phyloP scores from a whole-genome alignment of 208 protist genomes.

The Leishmania aethiopica region DNA sequence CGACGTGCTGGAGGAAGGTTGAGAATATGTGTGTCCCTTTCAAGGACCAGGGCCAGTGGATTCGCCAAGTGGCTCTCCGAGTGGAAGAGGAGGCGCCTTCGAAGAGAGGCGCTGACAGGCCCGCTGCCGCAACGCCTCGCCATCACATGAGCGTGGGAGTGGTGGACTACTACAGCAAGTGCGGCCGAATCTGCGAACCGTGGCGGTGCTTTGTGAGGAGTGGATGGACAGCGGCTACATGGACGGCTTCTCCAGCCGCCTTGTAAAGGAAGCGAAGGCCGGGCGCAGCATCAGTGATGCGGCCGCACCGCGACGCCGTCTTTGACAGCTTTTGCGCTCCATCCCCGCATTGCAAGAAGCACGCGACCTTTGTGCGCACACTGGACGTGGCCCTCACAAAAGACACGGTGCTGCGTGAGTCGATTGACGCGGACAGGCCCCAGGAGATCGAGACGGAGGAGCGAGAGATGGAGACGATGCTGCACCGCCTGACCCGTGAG shows the following conservation, averaged over 20 bases:
- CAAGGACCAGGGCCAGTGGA: slow-evolving; percentile 68
- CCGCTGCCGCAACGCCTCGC: background rate
- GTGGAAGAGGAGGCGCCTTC: slow-evolving; percentile 23
- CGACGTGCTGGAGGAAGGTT: slow-evolving; percentile 57
- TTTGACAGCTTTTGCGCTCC: slow-evolving; percentile 17
- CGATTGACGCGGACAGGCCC: slow-evolving; percentile 16
- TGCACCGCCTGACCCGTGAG: slow-evolving; percentile 58
- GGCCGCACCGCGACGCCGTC: slow-evolving; percentile 1
- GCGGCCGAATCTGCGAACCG: slow-evolving; percentile 73
- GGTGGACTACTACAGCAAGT: slow-evolving; percentile 41
- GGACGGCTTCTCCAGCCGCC: slow-evolving; percentile 35
- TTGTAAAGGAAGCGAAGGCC: slow-evolving; percentile 25
- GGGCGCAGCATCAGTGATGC: slow-evolving; percentile 12
- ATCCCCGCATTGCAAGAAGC: slow-evolving; percentile 21
- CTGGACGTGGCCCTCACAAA: slow-evolving; percentile 21
- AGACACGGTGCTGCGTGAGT: slow-evolving; percentile 2
- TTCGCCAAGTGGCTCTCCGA: slow-evolving; percentile 51
- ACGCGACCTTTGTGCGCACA: background rate
- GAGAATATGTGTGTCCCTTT: slow-evolving; percentile 79
- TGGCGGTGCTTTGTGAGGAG: slow-evolving; percentile 51
- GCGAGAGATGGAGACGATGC: slow-evolving; percentile 75
- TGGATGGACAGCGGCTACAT: slow-evolving; percentile 45
- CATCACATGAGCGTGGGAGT: slow-evolving; percentile 23
- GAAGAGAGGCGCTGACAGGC: background rate
- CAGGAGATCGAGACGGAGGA: slow-evolving; percentile 54